Conservation (phyloP, 345 rosid species). For the Schrenkiella parvula region DNA sequence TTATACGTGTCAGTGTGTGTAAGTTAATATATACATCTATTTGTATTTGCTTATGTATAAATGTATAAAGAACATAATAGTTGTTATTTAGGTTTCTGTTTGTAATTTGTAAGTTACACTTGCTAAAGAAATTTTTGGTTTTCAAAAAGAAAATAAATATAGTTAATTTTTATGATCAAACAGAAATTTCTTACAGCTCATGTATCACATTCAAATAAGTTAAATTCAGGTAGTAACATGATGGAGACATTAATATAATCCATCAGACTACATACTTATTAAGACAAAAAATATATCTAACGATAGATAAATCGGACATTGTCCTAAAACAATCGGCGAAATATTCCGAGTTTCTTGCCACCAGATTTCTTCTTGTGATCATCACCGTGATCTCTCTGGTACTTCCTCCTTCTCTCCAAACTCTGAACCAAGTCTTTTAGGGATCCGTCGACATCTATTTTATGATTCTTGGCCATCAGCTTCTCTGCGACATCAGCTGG, state of each 20-base stretch:
- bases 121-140: not conserved
- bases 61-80: not conserved
- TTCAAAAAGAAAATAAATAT: not conserved
- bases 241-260: not conserved
- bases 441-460: constrained; percentile 18
- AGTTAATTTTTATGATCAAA: not conserved
- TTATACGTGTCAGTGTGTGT: not conserved
- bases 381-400: not conserved
- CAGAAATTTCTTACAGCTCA: not conserved
- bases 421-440: constrained; percentile 29
- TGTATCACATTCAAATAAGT: not conserved
- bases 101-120: not conserved
- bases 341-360: not conserved
- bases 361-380: not conserved
- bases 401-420: constrained; percentile 27
- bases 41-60: not conserved
- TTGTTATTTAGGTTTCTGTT: not conserved
- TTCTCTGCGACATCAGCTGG: constrained; percentile 43
- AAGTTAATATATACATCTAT: not conserved
- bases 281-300: not conserved
- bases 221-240: not conserved
- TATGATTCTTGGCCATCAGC: constrained; percentile 34
- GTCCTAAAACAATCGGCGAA: constrained; percentile 3
- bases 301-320: not conserved
- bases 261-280: not conserved